A percentile compares a stretch with the other conserved stretches of the same genome.
Conservation (phyloP, 495 filamentous ascomycete species). For the Hypomontagnella submonticulosa region DNA sequence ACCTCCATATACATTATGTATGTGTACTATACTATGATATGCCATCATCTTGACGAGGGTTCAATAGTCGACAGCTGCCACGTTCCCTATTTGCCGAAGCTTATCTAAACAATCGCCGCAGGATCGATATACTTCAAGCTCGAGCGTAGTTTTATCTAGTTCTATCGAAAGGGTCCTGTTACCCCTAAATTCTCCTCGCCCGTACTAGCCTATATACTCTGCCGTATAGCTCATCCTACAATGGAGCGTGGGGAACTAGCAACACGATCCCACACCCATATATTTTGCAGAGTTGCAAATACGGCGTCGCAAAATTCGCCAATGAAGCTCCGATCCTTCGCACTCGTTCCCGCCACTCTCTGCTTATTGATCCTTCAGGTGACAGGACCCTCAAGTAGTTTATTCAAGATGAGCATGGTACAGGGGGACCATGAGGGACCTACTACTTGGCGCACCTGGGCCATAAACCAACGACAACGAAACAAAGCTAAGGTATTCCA, state of each 20-base stretch:
- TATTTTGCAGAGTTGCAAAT: background rate
- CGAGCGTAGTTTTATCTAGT: conserved; percentile 1
- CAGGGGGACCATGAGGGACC: background rate
- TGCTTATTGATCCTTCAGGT: conserved; percentile 38
- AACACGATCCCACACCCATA: background rate
- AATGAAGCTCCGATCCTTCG: conserved; percentile 24
- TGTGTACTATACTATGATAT: no score
- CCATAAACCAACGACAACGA: conserved; percentile 1
- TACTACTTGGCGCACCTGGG: conserved; percentile 1
- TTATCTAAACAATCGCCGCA: conserved; percentile 23
- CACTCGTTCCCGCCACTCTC: conserved; percentile 10
- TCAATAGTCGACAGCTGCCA: background rate
- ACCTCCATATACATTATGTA: no score
- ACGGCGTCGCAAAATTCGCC: conserved; percentile 11
- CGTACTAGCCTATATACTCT: no score
- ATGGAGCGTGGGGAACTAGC: no score
- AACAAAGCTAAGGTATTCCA: background rate
- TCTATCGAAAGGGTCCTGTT: background rate
- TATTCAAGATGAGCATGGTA: background rate
- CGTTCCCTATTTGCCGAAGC: conserved; percentile 23
- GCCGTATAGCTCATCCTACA: no score
- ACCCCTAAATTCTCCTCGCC: no score
- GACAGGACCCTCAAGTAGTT: conserved; percentile 2
- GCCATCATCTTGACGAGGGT: background rate
- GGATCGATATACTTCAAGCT: conserved; percentile 31